Percentiles rank a stretch among this genome's conserved stretches.
Conservation (phyloP, 768 basidiomycete genomes). For the Coprinellus micaceus region DNA sequence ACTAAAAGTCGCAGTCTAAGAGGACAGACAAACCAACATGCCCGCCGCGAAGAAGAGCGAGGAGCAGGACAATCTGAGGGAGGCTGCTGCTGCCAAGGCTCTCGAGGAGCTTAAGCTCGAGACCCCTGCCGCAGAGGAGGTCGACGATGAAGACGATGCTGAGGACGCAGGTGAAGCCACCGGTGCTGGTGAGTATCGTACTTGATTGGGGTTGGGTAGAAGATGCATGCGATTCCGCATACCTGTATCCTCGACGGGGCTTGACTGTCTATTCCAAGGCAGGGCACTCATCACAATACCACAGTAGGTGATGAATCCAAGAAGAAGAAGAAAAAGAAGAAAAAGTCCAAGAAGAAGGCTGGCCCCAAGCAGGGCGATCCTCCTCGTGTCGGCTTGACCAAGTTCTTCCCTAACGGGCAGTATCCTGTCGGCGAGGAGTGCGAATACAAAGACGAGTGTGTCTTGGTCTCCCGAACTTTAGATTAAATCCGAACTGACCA, state of each 20-base stretch:
- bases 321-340: slow-evolving; percentile 92
- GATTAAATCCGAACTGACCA: background rate
- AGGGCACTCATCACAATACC: background rate
- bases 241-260: too few relatives aligned
- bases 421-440: slow-evolving; percentile 92
- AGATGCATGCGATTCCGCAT: too few relatives aligned
- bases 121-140: slow-evolving; percentile 19
- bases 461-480: slow-evolving; percentile 14
- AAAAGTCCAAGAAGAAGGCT: slow-evolving; percentile 85
- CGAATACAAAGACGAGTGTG: slow-evolving; percentile 89
- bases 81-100: background rate
- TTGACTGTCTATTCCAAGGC: too few relatives aligned
- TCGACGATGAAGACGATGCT: slow-evolving; percentile 19
- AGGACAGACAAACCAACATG: background rate
- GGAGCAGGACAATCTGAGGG: background rate
- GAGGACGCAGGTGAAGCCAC: slow-evolving; percentile 5
- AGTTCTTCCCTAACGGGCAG: slow-evolving; percentile 80
- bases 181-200: background rate
- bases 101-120: slow-evolving; percentile 16
- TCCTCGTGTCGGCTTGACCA: slow-evolving; percentile 83
- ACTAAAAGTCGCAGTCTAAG: too few relatives aligned
- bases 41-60: background rate
- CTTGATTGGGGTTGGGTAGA: too few relatives aligned
- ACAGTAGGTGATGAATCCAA: slow-evolving; percentile 38
- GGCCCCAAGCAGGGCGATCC: slow-evolving; percentile 85